Evolutionary conservation across 257 asterid species (phyloP), one percentile per base, ranked within the genome.

Genomic region (Solanum rostratum): DNA sequence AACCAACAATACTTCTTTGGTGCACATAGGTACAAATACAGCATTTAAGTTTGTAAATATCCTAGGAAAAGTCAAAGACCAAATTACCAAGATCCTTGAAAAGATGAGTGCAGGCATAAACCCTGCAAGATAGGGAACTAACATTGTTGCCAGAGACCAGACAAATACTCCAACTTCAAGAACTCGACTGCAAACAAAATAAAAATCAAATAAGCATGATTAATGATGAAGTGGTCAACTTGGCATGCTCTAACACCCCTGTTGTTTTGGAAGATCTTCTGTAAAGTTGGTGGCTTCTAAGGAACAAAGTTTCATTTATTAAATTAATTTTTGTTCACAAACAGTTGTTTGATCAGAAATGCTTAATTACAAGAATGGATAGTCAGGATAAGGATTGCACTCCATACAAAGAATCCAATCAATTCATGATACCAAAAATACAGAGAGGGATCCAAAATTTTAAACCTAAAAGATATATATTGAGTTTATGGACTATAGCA

Each of bases 131-230:
- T 87, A 19, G 84, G 98, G 99, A 91, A 95, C 98, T 87, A 93
- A 80, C 49, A 93, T 91, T 63, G 99, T 96, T 88, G 98, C 97
- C 76, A 96, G 86, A 16, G 99, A 96, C 99, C 99, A 96, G 83
- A 86, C 83, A 37, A 96, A 91, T 71, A 96, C 99, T 60, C 99
- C 99, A 68, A 93, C 83, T 88, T 91, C 84, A 84, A 96, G 98
- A 90, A 96, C 96, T 89, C 85, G 95, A 87, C 99, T 96, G 98
- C 93, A 88, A 19, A 85, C 73, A 50, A 52, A 73, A 66, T n/a
- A 9, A 33, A 41, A 37, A 39, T 52, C n/a, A 37, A 8, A 37
- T 85, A 52, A 84, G 86, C 45, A 85, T 41, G 79, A 62, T 3
- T 49, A 49, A 6, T 37, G 60, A 15, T 46, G 81, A 76, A 49